Percentiles rank a stretch among this genome's conserved stretches.
phyloP scores from a whole-genome alignment of 1,139 yeast genomes.

The Yamadazyma buinensis region DNA sequence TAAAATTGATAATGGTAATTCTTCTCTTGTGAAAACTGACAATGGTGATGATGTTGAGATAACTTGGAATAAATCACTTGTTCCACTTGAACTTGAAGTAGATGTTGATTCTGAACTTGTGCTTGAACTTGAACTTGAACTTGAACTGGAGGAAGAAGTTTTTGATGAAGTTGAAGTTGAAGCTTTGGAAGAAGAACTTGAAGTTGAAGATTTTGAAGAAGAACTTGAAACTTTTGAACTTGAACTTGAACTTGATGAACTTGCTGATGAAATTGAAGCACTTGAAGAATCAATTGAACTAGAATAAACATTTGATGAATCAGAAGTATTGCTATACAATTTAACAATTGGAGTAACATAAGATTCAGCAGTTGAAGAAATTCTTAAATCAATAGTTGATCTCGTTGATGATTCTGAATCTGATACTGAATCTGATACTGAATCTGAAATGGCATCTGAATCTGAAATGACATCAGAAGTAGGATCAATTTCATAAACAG shows the following conservation, averaged over 20 bases:
- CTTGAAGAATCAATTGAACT: not conserved
- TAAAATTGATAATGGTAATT: conserved; percentile 52
- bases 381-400: conserved; percentile 18
- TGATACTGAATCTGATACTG: too few relatives aligned
- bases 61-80: conserved; percentile 43
- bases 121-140: not conserved
- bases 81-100: conserved; percentile 6
- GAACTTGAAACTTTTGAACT: conserved; percentile 3
- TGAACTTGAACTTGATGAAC: not conserved
- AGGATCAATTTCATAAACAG: not conserved
- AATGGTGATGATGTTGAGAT: conserved; percentile 50
- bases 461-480: too few relatives aligned
- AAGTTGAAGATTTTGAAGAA: conserved; percentile 1
- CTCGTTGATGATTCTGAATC: conserved; percentile 1
- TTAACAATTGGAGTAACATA: conserved; percentile 5
- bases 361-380: conserved; percentile 8
- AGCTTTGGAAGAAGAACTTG: not conserved
- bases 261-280: not conserved
- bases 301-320: not conserved
- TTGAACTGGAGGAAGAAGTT: not conserved
- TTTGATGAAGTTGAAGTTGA: conserved; percentile 1
- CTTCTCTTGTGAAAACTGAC: conserved; percentile 43
- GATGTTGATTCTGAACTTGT: conserved; percentile 6
- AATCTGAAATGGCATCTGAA: not conserved
- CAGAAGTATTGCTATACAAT: conserved; percentile 9